phyloP scores from a whole-genome alignment of 495 filamentous ascomycete species.

The Hypoxylon rickii region DNA sequence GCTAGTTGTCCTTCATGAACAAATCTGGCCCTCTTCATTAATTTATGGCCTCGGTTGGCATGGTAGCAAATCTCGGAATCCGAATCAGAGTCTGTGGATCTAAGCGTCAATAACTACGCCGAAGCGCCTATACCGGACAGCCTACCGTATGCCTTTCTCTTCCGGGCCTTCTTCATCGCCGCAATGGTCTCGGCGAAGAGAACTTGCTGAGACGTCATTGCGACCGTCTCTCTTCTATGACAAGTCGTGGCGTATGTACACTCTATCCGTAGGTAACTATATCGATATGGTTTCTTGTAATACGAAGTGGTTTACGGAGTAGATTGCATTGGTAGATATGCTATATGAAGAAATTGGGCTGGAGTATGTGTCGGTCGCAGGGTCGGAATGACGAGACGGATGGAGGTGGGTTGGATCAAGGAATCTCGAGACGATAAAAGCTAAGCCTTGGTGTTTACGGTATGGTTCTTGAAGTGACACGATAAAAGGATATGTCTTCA shows the following conservation, averaged over 20 bases:
- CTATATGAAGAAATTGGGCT: no score
- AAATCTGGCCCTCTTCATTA: constrained; percentile 80
- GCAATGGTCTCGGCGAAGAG: constrained; percentile 74
- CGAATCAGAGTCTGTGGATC: constrained; percentile 73
- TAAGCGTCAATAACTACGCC: constrained; percentile 14
- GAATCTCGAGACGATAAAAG: neutral
- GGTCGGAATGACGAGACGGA: constrained; percentile 15
- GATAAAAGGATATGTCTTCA: neutral
- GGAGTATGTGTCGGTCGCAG: constrained; percentile 21
- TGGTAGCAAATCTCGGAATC: constrained; percentile 79
- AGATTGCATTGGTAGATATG: neutral
- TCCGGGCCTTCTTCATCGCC: constrained; percentile 74
- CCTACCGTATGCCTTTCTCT: constrained; percentile 64
- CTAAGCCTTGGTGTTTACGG: neutral
- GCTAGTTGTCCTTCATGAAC: constrained; percentile 77
- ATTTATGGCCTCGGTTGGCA: constrained; percentile 90
- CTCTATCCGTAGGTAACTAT: no score
- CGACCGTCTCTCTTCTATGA: constrained; percentile 27
- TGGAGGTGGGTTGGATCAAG: neutral
- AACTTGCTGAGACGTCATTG: constrained; percentile 73
- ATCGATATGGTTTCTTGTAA: neutral
- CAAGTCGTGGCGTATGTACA: constrained; percentile 2
- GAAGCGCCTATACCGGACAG: neutral
- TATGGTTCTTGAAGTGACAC: neutral
- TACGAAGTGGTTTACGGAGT: neutral